phyloP scores from a whole-genome alignment of 257 asterid species.

The Solanum virginianum region DNA sequence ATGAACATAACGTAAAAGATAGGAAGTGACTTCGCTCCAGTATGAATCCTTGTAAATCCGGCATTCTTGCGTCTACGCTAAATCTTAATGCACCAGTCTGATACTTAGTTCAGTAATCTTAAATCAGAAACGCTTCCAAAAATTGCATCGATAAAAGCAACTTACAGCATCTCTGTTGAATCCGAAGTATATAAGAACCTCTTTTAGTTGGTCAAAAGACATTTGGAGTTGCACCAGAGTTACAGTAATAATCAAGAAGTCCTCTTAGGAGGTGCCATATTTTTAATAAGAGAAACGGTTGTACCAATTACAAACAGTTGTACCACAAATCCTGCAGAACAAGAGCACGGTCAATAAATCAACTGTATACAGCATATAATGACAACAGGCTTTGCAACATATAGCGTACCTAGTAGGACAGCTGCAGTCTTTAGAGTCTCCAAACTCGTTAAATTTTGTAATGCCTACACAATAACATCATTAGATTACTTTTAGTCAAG shows the following conservation, averaged over 20 bases:
- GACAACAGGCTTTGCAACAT: background rate
- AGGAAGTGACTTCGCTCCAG: background rate
- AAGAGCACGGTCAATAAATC: background rate
- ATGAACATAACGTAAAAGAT: background rate
- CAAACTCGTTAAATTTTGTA: conserved; percentile 38
- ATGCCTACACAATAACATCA: conserved; percentile 21
- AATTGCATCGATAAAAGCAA: background rate
- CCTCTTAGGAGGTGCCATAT: conserved; percentile 92
- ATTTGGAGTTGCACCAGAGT: background rate
- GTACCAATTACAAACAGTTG: conserved; percentile 29
- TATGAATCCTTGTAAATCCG: background rate
- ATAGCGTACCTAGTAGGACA: conserved; percentile 29
- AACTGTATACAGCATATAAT: background rate
- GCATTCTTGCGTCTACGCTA: background rate
- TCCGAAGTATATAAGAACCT: background rate
- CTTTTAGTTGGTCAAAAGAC: background rate
- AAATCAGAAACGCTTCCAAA: background rate
- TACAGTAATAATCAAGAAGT: conserved; percentile 21
- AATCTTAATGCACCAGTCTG: background rate
- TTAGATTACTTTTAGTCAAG: background rate
- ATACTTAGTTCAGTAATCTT: background rate
- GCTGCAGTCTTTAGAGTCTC: conserved; percentile 30
- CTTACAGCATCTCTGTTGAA: background rate
- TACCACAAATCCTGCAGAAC: conserved; percentile 33
- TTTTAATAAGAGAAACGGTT: conserved; percentile 36